Evolutionary conservation across 306 rosid species (phyloP).

Genomic region (Betula pendula): DNA sequence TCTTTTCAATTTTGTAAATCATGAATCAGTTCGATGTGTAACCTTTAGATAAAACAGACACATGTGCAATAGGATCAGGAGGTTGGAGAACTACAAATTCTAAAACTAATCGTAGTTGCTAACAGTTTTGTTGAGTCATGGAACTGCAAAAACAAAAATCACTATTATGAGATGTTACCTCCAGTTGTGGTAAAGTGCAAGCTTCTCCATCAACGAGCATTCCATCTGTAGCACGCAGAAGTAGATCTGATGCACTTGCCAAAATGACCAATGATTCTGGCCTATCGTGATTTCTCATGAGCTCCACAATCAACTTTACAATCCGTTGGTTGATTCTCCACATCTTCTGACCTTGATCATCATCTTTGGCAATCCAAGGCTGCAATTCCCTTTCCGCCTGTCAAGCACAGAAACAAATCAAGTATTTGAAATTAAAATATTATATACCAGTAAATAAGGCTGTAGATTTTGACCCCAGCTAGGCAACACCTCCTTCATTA

Average conservation of each 20-base stretch:
- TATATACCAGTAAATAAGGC: slow-evolving; percentile 16
- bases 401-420: slow-evolving; percentile 37
- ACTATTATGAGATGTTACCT: slow-evolving; percentile 50
- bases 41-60: neutral
- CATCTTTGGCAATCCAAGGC: slow-evolving; percentile 98
- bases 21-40: neutral
- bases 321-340: slow-evolving; percentile 96
- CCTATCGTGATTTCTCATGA: slow-evolving; percentile 87
- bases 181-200: slow-evolving; percentile 91
- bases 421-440: slow-evolving; percentile 15
- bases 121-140: neutral
- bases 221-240: slow-evolving; percentile 96
- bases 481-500: slow-evolving; percentile 25
- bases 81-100: neutral
- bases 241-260: slow-evolving; percentile 95
- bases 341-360: slow-evolving; percentile 88
- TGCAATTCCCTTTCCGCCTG: slow-evolving; percentile 95
- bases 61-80: neutral
- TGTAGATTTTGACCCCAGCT: slow-evolving; percentile 14
- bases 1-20: slow-evolving; percentile 1
- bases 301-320: slow-evolving; percentile 84
- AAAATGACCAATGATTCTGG: slow-evolving; percentile 80
- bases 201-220: slow-evolving; percentile 99
- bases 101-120: neutral
- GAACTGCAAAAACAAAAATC: slow-evolving; percentile 10